Evolutionary conservation across 192 early-diverging fungal genomes (phyloP), one percentile per base, ranked within the genome.

Genomic region (Coemansia sp.): DNA sequence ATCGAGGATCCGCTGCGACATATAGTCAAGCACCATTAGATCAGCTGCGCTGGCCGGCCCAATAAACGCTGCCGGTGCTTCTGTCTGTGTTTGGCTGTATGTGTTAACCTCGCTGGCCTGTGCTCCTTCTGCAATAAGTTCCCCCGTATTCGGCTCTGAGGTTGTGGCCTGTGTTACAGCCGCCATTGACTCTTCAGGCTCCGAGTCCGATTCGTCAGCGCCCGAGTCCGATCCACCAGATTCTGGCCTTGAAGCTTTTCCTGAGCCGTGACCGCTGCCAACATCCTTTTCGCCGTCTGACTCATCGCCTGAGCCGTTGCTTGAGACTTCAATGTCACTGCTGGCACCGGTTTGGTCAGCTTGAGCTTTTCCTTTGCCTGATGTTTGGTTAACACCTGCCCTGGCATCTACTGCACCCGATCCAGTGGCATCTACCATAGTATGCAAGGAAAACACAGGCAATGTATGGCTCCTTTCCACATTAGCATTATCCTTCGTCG

Each of bases 21-120:
- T 17, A 51, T 71, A 74, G 53, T 80, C 77, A 7, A 80, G 68
- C 12, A 80, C 72, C 29, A 48, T 37, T 29, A 80, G 68, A 37
- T 80, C 77, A 1, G 68, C 71, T 16, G 47, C 50, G 1, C 67
- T 65, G 43, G 65, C 68, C 3, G 45, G 58, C 4, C 58, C 53
- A 3, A 31, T 19, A 57, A 39, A 57, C 60, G 27, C 17, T 16
- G 39, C 49, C 21, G 48, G 49, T 7, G 3, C 26, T 55, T 55
- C 14, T 25, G 14, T 3, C 25, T 7, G 26, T 12, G 14, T 26
- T 5, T 27, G 57, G 41, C 41, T 45, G 16, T 45, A 45, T 3
- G 16, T 16, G 16, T 45, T 45, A 5, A 45, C 16, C 11, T 45
- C 16, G 14, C 14, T 3, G 41, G 41, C 16, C 41, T n/a, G 41